Conservation (phyloP, 768 basidiomycete genomes). For the Termitomyces sp. region DNA sequence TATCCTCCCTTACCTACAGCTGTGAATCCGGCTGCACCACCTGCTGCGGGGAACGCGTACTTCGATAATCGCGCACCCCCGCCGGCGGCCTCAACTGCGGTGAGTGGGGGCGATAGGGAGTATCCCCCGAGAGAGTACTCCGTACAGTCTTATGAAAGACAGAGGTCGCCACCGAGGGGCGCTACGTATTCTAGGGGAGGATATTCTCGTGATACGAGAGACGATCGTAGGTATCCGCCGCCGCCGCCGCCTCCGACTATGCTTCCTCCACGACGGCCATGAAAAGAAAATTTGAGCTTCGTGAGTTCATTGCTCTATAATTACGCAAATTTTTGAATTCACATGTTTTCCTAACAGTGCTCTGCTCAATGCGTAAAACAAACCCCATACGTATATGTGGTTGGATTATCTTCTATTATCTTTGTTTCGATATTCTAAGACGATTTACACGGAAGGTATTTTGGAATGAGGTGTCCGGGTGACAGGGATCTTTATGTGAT, state of each 20-base stretch:
- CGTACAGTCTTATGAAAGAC: conserved; percentile 31
- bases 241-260: conserved; percentile 17
- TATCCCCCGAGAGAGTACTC: conserved; percentile 23
- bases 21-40: conserved; percentile 20
- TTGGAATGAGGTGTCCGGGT: neutral
- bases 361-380: neutral
- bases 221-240: conserved; percentile 31
- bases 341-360: neutral
- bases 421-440: neutral
- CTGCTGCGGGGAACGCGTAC: conserved; percentile 19
- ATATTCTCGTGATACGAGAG: conserved; percentile 22
- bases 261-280: conserved; percentile 14
- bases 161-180: conserved; percentile 24
- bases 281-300: neutral
- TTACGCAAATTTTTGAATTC: neutral
- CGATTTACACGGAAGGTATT: neutral
- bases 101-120: conserved; percentile 23
- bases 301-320: neutral
- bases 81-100: conserved; percentile 13
- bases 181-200: conserved; percentile 15
- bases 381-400: neutral
- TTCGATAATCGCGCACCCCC: conserved; percentile 26
- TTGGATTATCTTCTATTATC: neutral
- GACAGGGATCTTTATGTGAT: neutral
- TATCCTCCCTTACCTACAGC: conserved; percentile 26